Conservation (phyloP, 2,329 filamentous ascomycete genomes). For the Knoxdaviesia capensis region DNA sequence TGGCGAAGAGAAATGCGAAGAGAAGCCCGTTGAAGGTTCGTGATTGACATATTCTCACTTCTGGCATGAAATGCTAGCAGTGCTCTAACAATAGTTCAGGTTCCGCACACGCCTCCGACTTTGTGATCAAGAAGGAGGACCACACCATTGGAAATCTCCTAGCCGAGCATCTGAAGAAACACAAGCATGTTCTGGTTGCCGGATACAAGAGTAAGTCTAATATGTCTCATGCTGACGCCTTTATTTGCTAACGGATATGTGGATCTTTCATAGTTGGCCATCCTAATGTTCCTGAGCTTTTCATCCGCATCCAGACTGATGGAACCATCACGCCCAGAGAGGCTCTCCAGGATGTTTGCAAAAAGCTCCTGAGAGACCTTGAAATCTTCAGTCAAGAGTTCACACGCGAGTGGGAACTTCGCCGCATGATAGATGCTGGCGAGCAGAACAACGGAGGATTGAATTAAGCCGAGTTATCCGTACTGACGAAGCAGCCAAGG, state of each 20-base stretch:
- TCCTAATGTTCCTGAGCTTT: constrained; percentile 39
- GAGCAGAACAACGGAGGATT: constrained; percentile 18
- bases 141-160: constrained; percentile 89
- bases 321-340: constrained; percentile 77
- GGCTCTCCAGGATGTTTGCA: constrained; percentile 61
- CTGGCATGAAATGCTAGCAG: neutral
- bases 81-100: constrained; percentile 25
- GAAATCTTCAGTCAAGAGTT: constrained; percentile 70
- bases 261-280: constrained; percentile 23
- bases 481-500: too few species aligned
- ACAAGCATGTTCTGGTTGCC: constrained; percentile 69
- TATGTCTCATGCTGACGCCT: neutral
- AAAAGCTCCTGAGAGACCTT: constrained; percentile 64
- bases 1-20: constrained; percentile 84
- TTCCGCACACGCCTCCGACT: constrained; percentile 87
- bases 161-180: constrained; percentile 65
- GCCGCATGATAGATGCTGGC: constrained; percentile 59
- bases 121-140: constrained; percentile 90
- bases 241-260: constrained; percentile 3
- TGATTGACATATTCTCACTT: neutral
- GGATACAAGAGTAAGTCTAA: constrained; percentile 57
- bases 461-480: too few species aligned
- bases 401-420: constrained; percentile 76
- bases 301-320: constrained; percentile 78
- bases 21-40: constrained; percentile 71